Conservation (phyloP, 2,329 filamentous ascomycete genomes). For the Phoma herbarum region DNA sequence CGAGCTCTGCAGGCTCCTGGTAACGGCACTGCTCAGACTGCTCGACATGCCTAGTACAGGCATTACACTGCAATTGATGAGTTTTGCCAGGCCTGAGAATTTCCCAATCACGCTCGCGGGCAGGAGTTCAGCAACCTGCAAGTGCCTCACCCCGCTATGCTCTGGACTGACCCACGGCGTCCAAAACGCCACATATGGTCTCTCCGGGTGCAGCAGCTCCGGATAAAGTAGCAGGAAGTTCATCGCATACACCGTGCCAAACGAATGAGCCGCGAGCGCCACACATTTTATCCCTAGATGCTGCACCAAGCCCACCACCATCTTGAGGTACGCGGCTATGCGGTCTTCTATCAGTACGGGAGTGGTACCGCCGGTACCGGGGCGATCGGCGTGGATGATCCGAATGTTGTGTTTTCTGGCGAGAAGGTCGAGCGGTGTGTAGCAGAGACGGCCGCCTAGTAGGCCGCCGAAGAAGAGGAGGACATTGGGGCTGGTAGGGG, state of each 20-base stretch:
- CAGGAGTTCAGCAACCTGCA: constrained; percentile 26
- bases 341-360: constrained; percentile 24
- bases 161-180: constrained; percentile 38
- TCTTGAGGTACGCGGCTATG: constrained; percentile 26
- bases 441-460: constrained; percentile 28
- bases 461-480: constrained; percentile 36
- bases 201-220: constrained; percentile 27
- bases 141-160: constrained; percentile 24
- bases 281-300: constrained; percentile 33
- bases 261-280: constrained; percentile 32
- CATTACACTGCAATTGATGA: constrained; percentile 27
- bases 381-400: constrained; percentile 34
- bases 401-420: constrained; percentile 27
- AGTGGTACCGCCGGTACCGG: constrained; percentile 34
- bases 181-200: constrained; percentile 33
- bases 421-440: constrained; percentile 29
- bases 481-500: constrained; percentile 27
- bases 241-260: constrained; percentile 33
- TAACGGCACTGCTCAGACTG: background rate
- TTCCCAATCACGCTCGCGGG: constrained; percentile 28
- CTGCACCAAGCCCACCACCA: constrained; percentile 28
- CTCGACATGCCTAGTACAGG: constrained; percentile 24
- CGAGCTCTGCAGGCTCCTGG: background rate
- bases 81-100: constrained; percentile 23
- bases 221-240: constrained; percentile 33